Percentiles rank a stretch among this genome's conserved stretches.
phyloP scores from a whole-genome alignment of 2,329 filamentous ascomycete genomes.

The Apiospora phragmitis region DNA sequence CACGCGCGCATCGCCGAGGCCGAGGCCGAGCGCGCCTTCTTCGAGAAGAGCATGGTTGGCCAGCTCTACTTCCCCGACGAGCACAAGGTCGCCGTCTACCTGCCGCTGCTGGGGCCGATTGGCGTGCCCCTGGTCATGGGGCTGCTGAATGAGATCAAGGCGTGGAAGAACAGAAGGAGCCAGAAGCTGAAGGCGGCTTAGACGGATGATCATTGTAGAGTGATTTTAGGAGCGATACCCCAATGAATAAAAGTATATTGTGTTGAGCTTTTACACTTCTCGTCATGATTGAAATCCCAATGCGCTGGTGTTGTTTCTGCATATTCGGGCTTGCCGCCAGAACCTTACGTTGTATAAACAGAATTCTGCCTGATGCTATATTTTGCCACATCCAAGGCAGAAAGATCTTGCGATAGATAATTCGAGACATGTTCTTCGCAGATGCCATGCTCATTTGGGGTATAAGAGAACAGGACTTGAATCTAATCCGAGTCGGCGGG shows the following conservation, averaged over 20 bases:
- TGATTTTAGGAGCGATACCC: not conserved
- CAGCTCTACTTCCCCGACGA: conserved; percentile 99
- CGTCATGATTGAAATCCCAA: not conserved
- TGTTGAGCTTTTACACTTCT: not conserved
- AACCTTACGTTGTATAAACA: not conserved
- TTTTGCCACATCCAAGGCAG: not conserved
- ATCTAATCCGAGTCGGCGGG: too few species aligned
- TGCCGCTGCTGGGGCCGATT: conserved; percentile 86
- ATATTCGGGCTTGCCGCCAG: not conserved
- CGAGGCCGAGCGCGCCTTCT: conserved; percentile 92
- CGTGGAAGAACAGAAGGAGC: conserved; percentile 51
- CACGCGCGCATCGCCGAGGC: conserved; percentile 83
- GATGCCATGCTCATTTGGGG: not conserved
- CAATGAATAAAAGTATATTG: not conserved
- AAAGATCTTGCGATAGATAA: too few species aligned
- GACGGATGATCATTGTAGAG: not conserved
- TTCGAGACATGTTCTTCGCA: not conserved
- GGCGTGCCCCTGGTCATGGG: conserved; percentile 88
- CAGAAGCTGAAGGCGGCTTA: conserved; percentile 40
- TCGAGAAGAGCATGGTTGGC: conserved; percentile 98
- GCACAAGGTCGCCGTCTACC: conserved; percentile 94
- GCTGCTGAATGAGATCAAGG: conserved; percentile 76
- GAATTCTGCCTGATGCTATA: not conserved
- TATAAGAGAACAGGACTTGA: not conserved
- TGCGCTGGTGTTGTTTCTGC: not conserved